A percentile compares a stretch with the other conserved stretches of the same genome.
Evolutionary conservation across 495 filamentous ascomycete species (phyloP).

Genomic region (Aspergillus haitiensis): DNA sequence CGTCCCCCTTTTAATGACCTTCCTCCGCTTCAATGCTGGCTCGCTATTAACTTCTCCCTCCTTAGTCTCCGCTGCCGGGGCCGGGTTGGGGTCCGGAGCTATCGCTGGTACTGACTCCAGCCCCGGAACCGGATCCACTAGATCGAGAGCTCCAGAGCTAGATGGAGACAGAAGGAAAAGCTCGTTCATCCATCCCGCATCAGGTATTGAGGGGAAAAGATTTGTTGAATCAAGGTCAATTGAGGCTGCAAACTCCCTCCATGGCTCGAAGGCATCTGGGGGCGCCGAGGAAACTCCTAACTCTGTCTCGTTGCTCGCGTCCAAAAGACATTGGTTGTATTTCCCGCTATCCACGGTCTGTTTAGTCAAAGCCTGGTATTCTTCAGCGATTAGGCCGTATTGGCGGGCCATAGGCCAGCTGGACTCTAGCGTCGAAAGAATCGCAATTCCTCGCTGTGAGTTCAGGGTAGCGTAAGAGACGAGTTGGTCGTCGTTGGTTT

Average conservation of each 20-base stretch:
- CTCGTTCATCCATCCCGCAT: conserved; percentile 10
- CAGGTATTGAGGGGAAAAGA: conserved; percentile 6
- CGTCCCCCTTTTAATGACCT: background rate
- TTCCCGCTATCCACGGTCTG: background rate
- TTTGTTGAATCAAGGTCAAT: conserved; percentile 5
- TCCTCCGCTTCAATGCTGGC: background rate
- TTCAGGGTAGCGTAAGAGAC: background rate
- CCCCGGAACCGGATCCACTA: background rate
- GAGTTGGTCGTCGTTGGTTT: background rate
- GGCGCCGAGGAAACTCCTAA: background rate
- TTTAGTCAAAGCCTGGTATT: background rate
- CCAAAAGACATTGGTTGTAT: background rate
- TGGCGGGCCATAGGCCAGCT: conserved; percentile 3
- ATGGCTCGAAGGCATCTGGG: background rate
- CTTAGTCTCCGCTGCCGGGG: background rate
- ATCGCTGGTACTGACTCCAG: background rate
- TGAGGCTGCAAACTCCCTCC: conserved; percentile 2
- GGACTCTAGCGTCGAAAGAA: background rate
- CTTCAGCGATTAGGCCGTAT: background rate
- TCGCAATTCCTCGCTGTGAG: background rate
- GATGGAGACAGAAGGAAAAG: background rate
- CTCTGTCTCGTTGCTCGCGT: background rate
- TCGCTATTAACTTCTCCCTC: background rate
- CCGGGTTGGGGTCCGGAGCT: background rate
- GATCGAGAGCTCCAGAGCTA: background rate